Percentiles rank a stretch among this genome's conserved stretches.
phyloP scores from a whole-genome alignment of 2,329 filamentous ascomycete species.

The Didymella exigua region DNA sequence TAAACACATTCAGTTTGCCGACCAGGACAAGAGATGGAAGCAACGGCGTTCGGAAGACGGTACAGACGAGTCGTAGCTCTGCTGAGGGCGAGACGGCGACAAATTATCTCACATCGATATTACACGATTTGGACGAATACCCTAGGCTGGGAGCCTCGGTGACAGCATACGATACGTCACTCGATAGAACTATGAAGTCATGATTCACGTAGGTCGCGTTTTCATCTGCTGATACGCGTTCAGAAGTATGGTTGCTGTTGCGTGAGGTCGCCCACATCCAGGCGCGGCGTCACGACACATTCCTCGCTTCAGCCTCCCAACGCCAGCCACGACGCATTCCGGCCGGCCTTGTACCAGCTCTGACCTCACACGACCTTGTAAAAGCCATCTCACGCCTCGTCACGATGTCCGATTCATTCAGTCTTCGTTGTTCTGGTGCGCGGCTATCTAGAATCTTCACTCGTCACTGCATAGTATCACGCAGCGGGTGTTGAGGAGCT shows the following conservation, averaged over 20 bases:
- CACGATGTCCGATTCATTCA: neutral
- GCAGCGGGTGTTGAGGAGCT: too few species aligned
- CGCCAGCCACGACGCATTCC: conserved; percentile 40
- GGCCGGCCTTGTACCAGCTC: conserved; percentile 14
- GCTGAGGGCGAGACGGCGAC: neutral
- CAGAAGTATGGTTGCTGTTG: neutral
- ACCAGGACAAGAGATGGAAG: neutral
- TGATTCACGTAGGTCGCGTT: conserved; percentile 5
- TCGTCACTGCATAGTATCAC: too few species aligned
- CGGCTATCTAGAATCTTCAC: neutral
- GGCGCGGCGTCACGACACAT: conserved; percentile 27
- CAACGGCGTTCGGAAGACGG: neutral
- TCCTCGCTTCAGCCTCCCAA: conserved; percentile 29
- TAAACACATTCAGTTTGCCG: neutral
- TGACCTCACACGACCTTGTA: conserved; percentile 10
- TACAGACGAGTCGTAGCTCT: neutral
- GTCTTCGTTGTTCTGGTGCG: neutral
- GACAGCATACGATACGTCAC: neutral
- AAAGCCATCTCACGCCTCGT: neutral
- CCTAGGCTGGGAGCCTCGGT: neutral
- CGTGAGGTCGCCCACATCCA: neutral
- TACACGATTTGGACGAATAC: neutral
- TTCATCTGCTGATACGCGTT: neutral
- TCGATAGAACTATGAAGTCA: conserved; percentile 5
- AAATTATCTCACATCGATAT: neutral